These are phyloP conservation scores for Oryza meyeriana DNA, from an alignment of 176 grass and related monocot species.

Conservation along the genomic window DNA sequence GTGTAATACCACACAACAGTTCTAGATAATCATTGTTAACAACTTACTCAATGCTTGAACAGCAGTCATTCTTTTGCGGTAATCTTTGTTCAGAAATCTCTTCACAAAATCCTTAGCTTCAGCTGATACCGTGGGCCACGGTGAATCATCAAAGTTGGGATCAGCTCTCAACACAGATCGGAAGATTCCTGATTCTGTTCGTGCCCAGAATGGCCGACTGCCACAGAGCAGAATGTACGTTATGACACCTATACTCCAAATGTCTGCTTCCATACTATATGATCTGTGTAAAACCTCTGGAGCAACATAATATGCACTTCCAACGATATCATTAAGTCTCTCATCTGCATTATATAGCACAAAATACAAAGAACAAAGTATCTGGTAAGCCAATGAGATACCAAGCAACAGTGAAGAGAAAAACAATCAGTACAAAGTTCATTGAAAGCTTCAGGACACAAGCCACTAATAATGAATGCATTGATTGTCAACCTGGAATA, in stretches of 20 bases:
- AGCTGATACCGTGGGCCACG: conserved; percentile 81
- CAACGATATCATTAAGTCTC: conserved; percentile 99
- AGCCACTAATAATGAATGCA: conserved; percentile 7
- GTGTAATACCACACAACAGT: background rate
- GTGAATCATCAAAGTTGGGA: conserved; percentile 93
- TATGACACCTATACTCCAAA: conserved; percentile 99
- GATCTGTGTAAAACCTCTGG: conserved; percentile 98
- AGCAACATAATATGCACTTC: conserved; percentile 96
- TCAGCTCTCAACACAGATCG: conserved; percentile 95
- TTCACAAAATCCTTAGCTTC: conserved; percentile 99
- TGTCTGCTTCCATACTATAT: conserved; percentile 95
- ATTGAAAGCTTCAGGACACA: conserved; percentile 13
- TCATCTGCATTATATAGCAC: conserved; percentile 72
- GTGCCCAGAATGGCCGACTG: conserved; percentile 96
- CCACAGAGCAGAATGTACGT: conserved; percentile 96
- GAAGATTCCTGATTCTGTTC: conserved; percentile 98
- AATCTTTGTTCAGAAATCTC: conserved; percentile 96
- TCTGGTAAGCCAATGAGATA: conserved; percentile 29
- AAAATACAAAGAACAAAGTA: conserved; percentile 19
- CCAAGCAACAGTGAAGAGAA: background rate
- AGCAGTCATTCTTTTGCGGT: conserved; percentile 99
- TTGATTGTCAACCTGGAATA: background rate
- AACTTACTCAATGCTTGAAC: conserved; percentile 97
- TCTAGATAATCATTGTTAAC: conserved; percentile 5
- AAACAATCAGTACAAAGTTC: conserved; percentile 14